Evolutionary conservation across 1,284 basidiomycete genomes (phyloP).

Genomic region (Papiliotrema nemorosa): DNA sequence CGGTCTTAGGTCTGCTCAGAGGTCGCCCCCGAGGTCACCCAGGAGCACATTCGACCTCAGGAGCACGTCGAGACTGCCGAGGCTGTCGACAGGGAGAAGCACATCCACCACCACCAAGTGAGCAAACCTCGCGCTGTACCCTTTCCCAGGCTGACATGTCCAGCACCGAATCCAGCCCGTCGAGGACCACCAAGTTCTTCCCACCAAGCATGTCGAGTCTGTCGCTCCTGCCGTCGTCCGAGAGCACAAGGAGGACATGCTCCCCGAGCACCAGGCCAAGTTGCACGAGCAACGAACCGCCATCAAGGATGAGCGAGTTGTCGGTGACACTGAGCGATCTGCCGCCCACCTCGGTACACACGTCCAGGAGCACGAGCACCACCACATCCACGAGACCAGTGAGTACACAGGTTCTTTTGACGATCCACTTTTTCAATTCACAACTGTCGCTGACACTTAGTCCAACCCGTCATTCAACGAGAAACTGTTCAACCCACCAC

Average conservation of each 20-base stretch:
- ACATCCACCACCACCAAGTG: constrained; percentile 44
- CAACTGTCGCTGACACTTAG: constrained; percentile 12
- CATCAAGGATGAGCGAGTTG: constrained; percentile 30
- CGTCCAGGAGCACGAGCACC: constrained; percentile 46
- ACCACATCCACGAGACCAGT: constrained; percentile 47
- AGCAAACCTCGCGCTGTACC: constrained; percentile 5
- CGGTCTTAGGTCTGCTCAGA: constrained; percentile 44
- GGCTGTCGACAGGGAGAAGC: constrained; percentile 47
- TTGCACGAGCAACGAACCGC: constrained; percentile 39
- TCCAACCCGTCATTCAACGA: constrained; percentile 48
- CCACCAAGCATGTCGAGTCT: constrained; percentile 38
- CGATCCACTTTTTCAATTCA: not conserved
- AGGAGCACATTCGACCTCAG: constrained; percentile 40
- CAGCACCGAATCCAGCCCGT: constrained; percentile 49
- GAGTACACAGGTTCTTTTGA: no score
- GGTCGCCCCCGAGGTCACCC: constrained; percentile 41
- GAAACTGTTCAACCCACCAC: constrained; percentile 46
- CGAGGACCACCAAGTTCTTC: constrained; percentile 31
- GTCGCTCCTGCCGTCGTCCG: constrained; percentile 36
- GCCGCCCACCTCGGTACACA: constrained; percentile 32
- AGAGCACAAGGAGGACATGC: constrained; percentile 48
- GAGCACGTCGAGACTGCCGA: constrained; percentile 41
- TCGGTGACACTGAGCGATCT: constrained; percentile 28
- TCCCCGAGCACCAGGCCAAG: constrained; percentile 46
- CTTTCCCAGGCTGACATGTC: constrained; percentile 10